Percentiles rank a stretch among this genome's conserved stretches.
Conservation (phyloP, 1,139 yeast species). For the Suhomyces kunorum region DNA sequence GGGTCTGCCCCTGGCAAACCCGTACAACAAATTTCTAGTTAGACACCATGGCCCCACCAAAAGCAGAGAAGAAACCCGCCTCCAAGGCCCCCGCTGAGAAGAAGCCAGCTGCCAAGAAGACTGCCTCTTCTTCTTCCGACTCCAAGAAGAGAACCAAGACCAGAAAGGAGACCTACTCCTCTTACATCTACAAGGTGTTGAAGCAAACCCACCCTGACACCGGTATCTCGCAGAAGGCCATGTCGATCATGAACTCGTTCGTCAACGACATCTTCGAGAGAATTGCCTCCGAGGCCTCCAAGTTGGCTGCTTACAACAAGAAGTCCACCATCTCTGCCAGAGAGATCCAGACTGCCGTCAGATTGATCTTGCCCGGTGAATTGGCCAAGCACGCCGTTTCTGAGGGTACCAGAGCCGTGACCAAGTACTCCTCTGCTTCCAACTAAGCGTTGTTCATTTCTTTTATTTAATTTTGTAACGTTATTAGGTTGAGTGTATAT, state of each 20-base stretch:
- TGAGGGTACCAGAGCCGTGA: conserved; percentile 99
- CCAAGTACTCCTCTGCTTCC: conserved; percentile 94
- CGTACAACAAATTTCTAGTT: not conserved
- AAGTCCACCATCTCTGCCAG: conserved; percentile 98
- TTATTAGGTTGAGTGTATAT: conserved; percentile 21
- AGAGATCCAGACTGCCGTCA: conserved; percentile 99
- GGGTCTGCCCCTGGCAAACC: not conserved
- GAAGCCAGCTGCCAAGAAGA: conserved; percentile 95
- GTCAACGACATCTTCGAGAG: conserved; percentile 96
- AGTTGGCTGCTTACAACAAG: conserved; percentile 99
- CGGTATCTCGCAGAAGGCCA: conserved; percentile 99
- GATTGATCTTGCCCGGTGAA: conserved; percentile 99
- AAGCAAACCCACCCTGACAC: conserved; percentile 99
- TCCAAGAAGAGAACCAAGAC: conserved; percentile 94
- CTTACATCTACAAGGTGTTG: conserved; percentile 97
- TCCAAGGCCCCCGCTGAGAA: conserved; percentile 98
- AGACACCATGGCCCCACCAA: conserved; percentile 75
- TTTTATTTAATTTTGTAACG: conserved; percentile 18
- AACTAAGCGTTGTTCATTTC: conserved; percentile 30
- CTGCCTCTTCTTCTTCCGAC: conserved; percentile 66
- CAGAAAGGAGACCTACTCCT: conserved; percentile 98
- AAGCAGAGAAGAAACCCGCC: conserved; percentile 98
- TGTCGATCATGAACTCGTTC: conserved; percentile 98
- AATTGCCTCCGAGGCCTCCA: conserved; percentile 97
- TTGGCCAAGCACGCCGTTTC: conserved; percentile 99